These are phyloP conservation scores for Fusarium torreyae DNA, from an alignment of 2,329 filamentous ascomycete species.

Conservation along the genomic window DNA sequence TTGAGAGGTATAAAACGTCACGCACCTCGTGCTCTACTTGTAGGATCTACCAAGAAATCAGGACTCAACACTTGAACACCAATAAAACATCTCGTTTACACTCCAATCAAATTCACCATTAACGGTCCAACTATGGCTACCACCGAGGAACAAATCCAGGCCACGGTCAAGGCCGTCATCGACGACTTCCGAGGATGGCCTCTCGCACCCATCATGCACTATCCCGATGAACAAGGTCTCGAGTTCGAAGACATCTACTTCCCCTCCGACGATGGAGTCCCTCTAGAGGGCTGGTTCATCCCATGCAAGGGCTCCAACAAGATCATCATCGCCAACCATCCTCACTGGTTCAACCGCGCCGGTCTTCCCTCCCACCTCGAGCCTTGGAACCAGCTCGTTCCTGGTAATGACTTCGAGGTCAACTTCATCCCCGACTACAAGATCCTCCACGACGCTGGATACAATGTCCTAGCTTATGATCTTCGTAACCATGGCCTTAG, in stretches of 20 bases:
- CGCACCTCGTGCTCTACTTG: no score
- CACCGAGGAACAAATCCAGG: conserved; percentile 14
- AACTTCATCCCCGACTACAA: conserved; percentile 41
- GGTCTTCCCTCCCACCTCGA: conserved; percentile 29
- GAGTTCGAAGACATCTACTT: conserved; percentile 35
- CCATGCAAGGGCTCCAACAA: conserved; percentile 27
- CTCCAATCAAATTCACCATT: not conserved
- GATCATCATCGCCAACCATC: conserved; percentile 39
- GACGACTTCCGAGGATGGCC: conserved; percentile 38
- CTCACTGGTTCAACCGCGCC: conserved; percentile 38
- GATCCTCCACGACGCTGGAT: conserved; percentile 34
- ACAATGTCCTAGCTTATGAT: conserved; percentile 37
- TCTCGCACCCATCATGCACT: conserved; percentile 31
- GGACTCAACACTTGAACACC: not conserved
- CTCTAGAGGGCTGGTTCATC: conserved; percentile 38
- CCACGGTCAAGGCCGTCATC: conserved; percentile 17
- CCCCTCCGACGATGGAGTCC: conserved; percentile 30
- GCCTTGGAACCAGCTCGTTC: conserved; percentile 30
- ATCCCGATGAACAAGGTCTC: conserved; percentile 22
- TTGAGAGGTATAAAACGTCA: no score
- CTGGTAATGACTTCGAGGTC: conserved; percentile 36
- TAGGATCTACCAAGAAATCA: no score
- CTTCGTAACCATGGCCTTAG: conserved; percentile 34
- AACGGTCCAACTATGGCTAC: conserved; percentile 4
- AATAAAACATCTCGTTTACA: not conserved